Conservation (phyloP, 75 land plant genomes). For the Cunninghamia lanceolata region DNA sequence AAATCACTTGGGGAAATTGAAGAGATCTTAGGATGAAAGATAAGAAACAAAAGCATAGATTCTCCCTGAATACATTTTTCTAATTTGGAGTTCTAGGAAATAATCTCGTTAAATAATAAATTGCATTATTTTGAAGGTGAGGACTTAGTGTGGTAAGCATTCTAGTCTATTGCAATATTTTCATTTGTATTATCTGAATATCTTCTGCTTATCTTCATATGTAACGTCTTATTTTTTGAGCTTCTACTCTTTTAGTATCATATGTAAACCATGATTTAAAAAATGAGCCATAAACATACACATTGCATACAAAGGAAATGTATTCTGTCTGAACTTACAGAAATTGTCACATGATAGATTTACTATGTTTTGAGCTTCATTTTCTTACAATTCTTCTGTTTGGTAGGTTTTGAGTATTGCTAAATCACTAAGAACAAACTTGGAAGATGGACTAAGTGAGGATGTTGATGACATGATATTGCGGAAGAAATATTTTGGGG, state of each 20-base stretch:
- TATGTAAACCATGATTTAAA: background rate
- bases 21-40: background rate
- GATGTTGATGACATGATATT: conserved; percentile 15
- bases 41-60: background rate
- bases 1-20: background rate
- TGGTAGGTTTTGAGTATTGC: conserved; percentile 21
- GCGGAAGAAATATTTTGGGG: conserved; percentile 31
- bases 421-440: conserved; percentile 15
- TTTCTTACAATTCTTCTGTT: background rate
- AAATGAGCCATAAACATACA: background rate
- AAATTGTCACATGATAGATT: background rate
- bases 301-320: background rate
- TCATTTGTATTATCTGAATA: background rate
- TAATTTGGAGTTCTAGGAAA: background rate
- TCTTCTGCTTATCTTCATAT: background rate
- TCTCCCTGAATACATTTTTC: background rate
- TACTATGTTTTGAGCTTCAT: background rate
- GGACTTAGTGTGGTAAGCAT: background rate
- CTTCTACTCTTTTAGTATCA: background rate
- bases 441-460: conserved; percentile 26
- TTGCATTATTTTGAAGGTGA: background rate
- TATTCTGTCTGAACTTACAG: background rate
- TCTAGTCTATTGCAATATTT: background rate
- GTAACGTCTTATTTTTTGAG: background rate
- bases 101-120: background rate